Conservation (phyloP, 2,329 filamentous ascomycete species). For the Apiospora hydei region DNA sequence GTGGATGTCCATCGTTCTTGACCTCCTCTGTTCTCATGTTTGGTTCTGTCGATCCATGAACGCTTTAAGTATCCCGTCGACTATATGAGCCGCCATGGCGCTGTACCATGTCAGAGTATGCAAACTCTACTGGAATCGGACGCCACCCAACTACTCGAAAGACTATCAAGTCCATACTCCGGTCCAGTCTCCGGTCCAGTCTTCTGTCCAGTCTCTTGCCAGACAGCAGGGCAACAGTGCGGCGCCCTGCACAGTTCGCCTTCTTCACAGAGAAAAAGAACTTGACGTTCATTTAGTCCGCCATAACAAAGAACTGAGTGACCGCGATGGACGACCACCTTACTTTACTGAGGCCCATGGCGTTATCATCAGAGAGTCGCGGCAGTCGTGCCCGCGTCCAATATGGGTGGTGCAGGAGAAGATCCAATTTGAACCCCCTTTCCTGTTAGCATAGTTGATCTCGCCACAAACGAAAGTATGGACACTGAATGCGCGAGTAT, state of each 20-base stretch:
- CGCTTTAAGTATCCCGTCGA: not conserved
- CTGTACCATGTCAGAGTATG: conserved; percentile 35
- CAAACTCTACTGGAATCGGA: conserved; percentile 33
- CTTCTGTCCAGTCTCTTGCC: conserved; percentile 35
- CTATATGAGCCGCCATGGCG: conserved; percentile 15
- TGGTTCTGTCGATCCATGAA: not conserved
- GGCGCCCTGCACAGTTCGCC: conserved; percentile 33
- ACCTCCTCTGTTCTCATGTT: not conserved
- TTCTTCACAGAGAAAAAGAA: conserved; percentile 31
- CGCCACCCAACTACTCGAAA: not conserved
- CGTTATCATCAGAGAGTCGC: conserved; percentile 30
- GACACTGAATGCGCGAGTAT: conserved; percentile 30
- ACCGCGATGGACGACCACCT: conserved; percentile 27
- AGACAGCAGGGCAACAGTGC: conserved; percentile 27
- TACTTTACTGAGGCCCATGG: conserved; percentile 38
- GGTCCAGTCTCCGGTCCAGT: too few relatives aligned
- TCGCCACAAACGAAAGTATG: conserved; percentile 30
- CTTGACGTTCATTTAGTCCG: conserved; percentile 34
- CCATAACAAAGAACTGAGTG: conserved; percentile 28
- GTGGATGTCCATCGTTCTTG: not conserved
- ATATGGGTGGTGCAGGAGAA: conserved; percentile 35
- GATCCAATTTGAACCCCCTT: conserved; percentile 4
- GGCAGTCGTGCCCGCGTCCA: conserved; percentile 28
- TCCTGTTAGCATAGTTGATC: conserved; percentile 32
- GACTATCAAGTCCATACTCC: conserved; percentile 10